phyloP scores from a whole-genome alignment of 2,329 filamentous ascomycete species.

The Cryphonectria japonica region DNA sequence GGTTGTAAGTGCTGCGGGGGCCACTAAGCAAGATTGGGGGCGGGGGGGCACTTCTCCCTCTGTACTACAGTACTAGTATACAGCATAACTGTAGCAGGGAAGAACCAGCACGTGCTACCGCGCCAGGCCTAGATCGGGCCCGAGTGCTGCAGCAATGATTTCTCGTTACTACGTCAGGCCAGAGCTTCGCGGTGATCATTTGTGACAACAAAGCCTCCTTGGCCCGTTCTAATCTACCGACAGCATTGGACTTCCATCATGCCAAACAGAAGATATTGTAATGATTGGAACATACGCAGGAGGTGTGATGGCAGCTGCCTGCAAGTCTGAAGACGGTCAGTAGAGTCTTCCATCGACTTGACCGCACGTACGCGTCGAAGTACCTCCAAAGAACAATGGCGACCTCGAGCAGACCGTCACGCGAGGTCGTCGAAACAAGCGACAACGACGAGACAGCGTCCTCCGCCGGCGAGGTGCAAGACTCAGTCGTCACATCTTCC shows the following conservation, averaged over 20 bases:
- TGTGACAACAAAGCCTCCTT: neutral
- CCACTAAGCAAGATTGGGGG: neutral
- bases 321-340: neutral
- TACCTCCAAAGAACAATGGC: conserved; percentile 48
- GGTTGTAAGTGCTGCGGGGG: neutral
- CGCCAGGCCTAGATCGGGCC: neutral
- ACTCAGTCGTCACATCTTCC: neutral
- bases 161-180: neutral
- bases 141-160: neutral
- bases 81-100: neutral
- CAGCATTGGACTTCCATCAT: neutral
- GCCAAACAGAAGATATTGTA: neutral
- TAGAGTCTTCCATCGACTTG: neutral
- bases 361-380: neutral
- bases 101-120: conserved; percentile 14
- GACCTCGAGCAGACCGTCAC: conserved; percentile 33
- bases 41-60: neutral
- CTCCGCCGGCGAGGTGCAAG: conserved; percentile 20
- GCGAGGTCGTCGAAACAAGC: conserved; percentile 9
- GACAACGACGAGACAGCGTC: conserved; percentile 33
- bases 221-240: neutral
- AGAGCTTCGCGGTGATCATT: neutral
- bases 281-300: neutral
- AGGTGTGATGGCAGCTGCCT: neutral
- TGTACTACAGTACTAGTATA: conserved; percentile 36